Percentiles rank a stretch among this genome's conserved stretches.
These are phyloP conservation scores for Saussurea involucrata DNA, from an alignment of 129 eudicot genomes.

Conservation along the genomic window DNA sequence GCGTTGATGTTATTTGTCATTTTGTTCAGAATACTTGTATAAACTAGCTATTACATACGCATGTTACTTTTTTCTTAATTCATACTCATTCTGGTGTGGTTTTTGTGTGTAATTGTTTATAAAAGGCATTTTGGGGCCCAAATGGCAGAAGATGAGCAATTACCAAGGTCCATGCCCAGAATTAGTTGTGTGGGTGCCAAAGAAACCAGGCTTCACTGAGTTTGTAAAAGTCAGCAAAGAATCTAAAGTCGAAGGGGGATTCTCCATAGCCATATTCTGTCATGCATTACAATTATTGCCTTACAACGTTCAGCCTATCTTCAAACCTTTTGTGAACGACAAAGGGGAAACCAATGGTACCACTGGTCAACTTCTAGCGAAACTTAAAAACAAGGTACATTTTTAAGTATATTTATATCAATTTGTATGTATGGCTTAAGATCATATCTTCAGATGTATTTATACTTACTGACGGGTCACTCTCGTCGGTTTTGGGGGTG, in stretches of 20 bases:
- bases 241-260: background rate
- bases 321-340: background rate
- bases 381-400: background rate
- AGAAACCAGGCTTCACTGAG: background rate
- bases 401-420: background rate
- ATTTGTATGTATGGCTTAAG: background rate
- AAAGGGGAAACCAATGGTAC: background rate
- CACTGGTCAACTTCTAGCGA: background rate
- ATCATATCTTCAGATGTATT: too few species aligned
- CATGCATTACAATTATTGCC: background rate
- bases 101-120: background rate
- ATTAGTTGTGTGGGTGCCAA: background rate
- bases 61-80: background rate
- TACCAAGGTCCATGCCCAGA: background rate
- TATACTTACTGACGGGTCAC: too few species aligned
- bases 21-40: background rate
- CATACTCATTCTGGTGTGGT: background rate
- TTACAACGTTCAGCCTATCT: background rate
- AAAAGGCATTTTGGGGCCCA: background rate
- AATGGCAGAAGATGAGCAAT: background rate
- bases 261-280: background rate
- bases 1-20: background rate
- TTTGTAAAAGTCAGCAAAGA: background rate
- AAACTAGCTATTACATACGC: too few species aligned
- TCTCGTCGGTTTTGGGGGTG: too few species aligned